These are phyloP conservation scores for Zoysia matrella DNA, from an alignment of 202 grass and related monocot genomes.

Conservation along the genomic window DNA sequence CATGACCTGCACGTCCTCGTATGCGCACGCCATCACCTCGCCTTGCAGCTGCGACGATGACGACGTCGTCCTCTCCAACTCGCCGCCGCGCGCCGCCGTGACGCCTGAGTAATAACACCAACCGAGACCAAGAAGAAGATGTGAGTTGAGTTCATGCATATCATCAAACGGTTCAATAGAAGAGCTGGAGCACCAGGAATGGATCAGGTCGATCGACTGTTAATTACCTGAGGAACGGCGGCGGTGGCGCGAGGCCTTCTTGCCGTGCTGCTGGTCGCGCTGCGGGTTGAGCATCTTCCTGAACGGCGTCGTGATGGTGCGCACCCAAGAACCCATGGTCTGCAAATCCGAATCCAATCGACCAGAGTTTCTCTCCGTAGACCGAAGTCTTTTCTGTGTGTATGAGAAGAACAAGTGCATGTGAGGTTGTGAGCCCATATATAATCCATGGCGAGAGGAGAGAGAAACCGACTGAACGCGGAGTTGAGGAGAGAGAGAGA, in stretches of 20 bases:
- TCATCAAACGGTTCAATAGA: background rate
- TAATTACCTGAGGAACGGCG: slow-evolving; percentile 7
- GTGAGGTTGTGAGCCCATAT: slow-evolving; percentile 19
- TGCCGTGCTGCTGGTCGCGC: slow-evolving; percentile 36
- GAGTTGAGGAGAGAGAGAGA: background rate
- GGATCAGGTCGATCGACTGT: too few species aligned
- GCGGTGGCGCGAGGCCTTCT: slow-evolving; percentile 42
- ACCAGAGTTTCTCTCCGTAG: background rate
- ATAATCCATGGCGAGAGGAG: background rate
- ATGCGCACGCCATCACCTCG: slow-evolving; percentile 87
- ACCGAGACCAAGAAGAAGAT: background rate
- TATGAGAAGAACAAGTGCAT: background rate
- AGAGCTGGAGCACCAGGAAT: too few species aligned
- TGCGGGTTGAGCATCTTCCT: slow-evolving; percentile 76
- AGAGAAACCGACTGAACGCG: too few species aligned
- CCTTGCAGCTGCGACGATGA: slow-evolving; percentile 74
- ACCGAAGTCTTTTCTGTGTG: background rate
- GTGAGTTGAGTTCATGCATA: background rate
- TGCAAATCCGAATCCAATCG: background rate
- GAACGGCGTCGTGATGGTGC: slow-evolving; percentile 73
- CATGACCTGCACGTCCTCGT: slow-evolving; percentile 35
- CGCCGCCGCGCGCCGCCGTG: background rate
- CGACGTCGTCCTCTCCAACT: slow-evolving; percentile 19
- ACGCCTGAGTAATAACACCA: background rate
- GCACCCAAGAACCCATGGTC: slow-evolving; percentile 77